Evolutionary conservation across 352 stramenopile genomes (phyloP).

Genomic region (Bremia lactucae): DNA sequence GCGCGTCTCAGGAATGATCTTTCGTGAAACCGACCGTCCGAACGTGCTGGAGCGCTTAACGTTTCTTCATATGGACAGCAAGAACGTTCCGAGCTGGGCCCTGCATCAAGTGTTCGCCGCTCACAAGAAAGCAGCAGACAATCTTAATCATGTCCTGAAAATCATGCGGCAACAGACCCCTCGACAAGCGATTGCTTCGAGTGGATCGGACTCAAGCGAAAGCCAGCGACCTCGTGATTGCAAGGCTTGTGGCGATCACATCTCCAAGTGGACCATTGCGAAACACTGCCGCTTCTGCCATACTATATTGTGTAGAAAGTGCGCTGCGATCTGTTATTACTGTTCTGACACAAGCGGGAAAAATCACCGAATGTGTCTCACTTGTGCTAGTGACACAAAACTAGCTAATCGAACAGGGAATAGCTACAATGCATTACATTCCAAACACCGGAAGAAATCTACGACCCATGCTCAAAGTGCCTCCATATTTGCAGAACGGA

Average conservation of each 20-base stretch:
- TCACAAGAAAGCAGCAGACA: slow-evolving; percentile 35
- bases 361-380: slow-evolving; percentile 49
- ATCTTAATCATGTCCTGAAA: slow-evolving; percentile 57
- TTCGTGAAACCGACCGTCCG: slow-evolving; percentile 43
- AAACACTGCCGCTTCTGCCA: slow-evolving; percentile 55
- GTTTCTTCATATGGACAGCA: slow-evolving; percentile 44
- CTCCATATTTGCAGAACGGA: slow-evolving; percentile 7
- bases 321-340: slow-evolving; percentile 41
- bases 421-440: slow-evolving; percentile 11
- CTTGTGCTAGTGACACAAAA: slow-evolving; percentile 29
- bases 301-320: slow-evolving; percentile 51
- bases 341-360: slow-evolving; percentile 23
- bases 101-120: slow-evolving; percentile 32
- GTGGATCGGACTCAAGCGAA: slow-evolving; percentile 6
- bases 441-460: slow-evolving; percentile 1
- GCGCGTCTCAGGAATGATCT: slow-evolving; percentile 43
- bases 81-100: slow-evolving; percentile 34
- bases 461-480: slow-evolving; percentile 7
- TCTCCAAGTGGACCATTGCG: slow-evolving; percentile 55
- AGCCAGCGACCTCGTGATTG: slow-evolving; percentile 23
- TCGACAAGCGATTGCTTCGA: slow-evolving; percentile 9
- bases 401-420: slow-evolving; percentile 10
- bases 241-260: slow-evolving; percentile 36
- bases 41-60: slow-evolving; percentile 47
- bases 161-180: slow-evolving; percentile 34